A percentile compares a stretch with the other conserved stretches of the same genome.
Conservation (phyloP, 768 basidiomycete genomes). For the Hypholoma sublateritium region DNA sequence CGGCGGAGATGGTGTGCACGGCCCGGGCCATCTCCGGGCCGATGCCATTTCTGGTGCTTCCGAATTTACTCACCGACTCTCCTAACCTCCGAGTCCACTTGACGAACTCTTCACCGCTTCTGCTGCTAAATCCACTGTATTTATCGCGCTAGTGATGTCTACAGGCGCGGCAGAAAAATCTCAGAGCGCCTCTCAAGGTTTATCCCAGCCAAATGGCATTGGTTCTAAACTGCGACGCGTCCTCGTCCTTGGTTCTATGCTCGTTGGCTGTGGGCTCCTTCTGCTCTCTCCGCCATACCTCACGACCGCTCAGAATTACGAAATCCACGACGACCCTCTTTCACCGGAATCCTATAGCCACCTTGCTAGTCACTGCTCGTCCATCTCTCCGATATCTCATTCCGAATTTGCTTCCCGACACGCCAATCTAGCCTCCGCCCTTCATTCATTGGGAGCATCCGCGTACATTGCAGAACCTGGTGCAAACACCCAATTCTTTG, state of each 20-base stretch:
- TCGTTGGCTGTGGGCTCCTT: neutral
- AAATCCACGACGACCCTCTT: neutral
- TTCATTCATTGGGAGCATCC: constrained; percentile 50
- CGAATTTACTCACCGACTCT: no score
- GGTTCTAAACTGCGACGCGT: neutral
- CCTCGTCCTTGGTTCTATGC: neutral
- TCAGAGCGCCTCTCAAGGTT: neutral
- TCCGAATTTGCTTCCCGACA: constrained; percentile 56
- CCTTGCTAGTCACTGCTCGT: constrained; percentile 40
- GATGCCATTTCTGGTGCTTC: no score
- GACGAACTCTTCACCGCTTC: no score
- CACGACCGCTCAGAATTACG: neutral
- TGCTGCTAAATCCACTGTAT: neutral
- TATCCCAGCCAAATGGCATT: neutral
- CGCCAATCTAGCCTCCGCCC: constrained; percentile 44
- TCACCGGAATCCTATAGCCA: constrained; percentile 3
- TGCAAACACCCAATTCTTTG: constrained; percentile 67
- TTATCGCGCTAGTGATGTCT: neutral
- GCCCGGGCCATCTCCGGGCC: no score
- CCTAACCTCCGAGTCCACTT: no score
- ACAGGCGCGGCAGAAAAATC: neutral
- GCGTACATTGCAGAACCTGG: constrained; percentile 84
- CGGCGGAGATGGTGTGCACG: no score
- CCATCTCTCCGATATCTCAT: constrained; percentile 45
- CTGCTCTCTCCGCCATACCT: neutral